phyloP scores from a whole-genome alignment of 1,139 yeast species.

The Pichia sp. region DNA sequence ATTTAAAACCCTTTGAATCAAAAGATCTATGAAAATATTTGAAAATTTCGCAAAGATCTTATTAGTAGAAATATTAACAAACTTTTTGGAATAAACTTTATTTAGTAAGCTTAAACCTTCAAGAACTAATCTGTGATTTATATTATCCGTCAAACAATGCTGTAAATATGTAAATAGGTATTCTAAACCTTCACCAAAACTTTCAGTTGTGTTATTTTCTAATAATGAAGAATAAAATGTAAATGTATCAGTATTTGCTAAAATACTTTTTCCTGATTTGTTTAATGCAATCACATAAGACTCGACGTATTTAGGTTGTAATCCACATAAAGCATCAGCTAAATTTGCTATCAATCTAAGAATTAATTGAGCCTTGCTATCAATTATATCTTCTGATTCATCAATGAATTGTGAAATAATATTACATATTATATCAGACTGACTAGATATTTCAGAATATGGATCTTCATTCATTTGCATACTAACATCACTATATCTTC shows the following conservation, averaged over 20 bases:
- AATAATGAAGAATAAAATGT: conserved; percentile 31
- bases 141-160: conserved; percentile 35
- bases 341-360: conserved; percentile 14
- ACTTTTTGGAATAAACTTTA: conserved; percentile 15
- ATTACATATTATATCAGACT: conserved; percentile 16
- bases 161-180: conserved; percentile 36
- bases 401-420: conserved; percentile 2
- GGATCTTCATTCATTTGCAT: conserved; percentile 29
- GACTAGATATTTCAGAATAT: conserved; percentile 12
- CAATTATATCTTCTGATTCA: background rate
- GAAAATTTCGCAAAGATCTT: conserved; percentile 8
- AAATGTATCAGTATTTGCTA: conserved; percentile 26
- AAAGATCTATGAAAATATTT: conserved; percentile 13
- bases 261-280: conserved; percentile 15
- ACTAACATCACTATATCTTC: conserved; percentile 27
- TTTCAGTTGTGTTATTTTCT: conserved; percentile 25
- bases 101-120: conserved; percentile 42
- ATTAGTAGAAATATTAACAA: conserved; percentile 2
- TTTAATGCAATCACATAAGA: conserved; percentile 16
- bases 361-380: conserved; percentile 3
- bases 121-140: conserved; percentile 44
- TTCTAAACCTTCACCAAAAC: conserved; percentile 27
- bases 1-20: conserved; percentile 34
- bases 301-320: conserved; percentile 19
- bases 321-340: conserved; percentile 22